Percentiles rank a stretch among this genome's conserved stretches.
Evolutionary conservation across 805 yeast species (phyloP).

Genomic region (Myxozyma vanderwaltii): DNA sequence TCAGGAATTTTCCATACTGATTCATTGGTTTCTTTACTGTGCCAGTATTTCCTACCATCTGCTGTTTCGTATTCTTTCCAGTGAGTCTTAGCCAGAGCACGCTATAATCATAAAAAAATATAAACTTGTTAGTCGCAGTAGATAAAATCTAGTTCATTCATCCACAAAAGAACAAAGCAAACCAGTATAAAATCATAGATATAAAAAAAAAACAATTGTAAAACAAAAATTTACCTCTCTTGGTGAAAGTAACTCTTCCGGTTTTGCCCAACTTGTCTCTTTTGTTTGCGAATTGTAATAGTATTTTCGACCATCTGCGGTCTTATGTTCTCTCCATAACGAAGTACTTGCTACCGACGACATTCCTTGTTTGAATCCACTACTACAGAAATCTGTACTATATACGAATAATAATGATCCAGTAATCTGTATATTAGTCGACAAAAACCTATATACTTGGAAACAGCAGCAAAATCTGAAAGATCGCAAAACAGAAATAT

Average conservation of each 20-base stretch:
- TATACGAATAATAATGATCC: background rate
- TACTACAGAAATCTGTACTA: background rate
- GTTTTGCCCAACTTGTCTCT: conserved; percentile 81
- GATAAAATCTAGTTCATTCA: background rate
- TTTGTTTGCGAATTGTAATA: conserved; percentile 68
- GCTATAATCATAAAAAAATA: no score
- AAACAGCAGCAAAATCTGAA: background rate
- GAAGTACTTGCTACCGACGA: background rate
- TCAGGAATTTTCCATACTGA: conserved; percentile 83
- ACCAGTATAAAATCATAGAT: no score
- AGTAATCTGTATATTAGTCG: background rate
- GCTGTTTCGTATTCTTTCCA: conserved; percentile 57
- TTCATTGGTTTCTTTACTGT: conserved; percentile 61
- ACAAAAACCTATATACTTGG: background rate
- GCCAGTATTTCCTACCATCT: conserved; percentile 68
- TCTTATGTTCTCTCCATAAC: conserved; percentile 65
- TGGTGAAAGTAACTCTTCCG: conserved; percentile 53
- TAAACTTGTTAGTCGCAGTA: no score
- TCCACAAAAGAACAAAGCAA: background rate
- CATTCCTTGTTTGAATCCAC: background rate
- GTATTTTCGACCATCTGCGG: conserved; percentile 68
- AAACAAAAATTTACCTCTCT: conserved; percentile 39
- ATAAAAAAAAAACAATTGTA: background rate
- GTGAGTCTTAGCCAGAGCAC: conserved; percentile 54
- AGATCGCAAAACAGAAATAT: background rate